Evolutionary conservation across 202 grass and related monocot genomes (phyloP).

Genomic region (Panicum virgatum): DNA sequence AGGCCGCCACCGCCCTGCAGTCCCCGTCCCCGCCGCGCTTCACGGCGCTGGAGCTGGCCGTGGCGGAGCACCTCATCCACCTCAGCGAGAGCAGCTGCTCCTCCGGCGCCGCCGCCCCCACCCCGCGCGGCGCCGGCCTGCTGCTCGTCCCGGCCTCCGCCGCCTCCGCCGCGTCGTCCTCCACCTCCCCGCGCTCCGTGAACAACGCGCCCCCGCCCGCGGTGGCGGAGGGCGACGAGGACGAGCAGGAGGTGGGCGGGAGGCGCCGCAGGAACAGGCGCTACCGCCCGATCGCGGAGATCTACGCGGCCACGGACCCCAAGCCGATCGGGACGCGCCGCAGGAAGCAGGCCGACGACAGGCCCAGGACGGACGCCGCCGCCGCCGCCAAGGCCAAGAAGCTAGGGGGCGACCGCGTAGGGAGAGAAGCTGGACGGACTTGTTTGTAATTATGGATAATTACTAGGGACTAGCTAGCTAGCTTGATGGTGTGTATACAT

Average conservation of each 20-base stretch:
- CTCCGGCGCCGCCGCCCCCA: background rate
- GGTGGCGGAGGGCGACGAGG: background rate
- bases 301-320: constrained; percentile 44
- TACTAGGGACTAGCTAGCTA: constrained; percentile 35
- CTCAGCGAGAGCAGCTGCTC: constrained; percentile 68
- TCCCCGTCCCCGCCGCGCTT: background rate
- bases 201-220: constrained; percentile 17
- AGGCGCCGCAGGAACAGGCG: constrained; percentile 49
- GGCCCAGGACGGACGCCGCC: background rate
- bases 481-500: background rate
- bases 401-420: background rate
- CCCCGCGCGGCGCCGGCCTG: background rate
- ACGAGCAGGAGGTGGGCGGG: constrained; percentile 49
- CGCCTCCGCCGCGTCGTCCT: constrained; percentile 25
- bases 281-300: constrained; percentile 44
- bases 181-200: constrained; percentile 44
- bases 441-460: constrained; percentile 39
- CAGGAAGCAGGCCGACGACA: constrained; percentile 29
- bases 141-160: background rate
- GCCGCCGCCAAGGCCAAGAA: background rate
- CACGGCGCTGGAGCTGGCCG: constrained; percentile 56
- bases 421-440: constrained; percentile 11
- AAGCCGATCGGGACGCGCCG: constrained; percentile 12
- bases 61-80: constrained; percentile 61
- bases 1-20: background rate